Conservation (phyloP, 768 basidiomycete genomes). For the Tricholoma hemisulphureum region DNA sequence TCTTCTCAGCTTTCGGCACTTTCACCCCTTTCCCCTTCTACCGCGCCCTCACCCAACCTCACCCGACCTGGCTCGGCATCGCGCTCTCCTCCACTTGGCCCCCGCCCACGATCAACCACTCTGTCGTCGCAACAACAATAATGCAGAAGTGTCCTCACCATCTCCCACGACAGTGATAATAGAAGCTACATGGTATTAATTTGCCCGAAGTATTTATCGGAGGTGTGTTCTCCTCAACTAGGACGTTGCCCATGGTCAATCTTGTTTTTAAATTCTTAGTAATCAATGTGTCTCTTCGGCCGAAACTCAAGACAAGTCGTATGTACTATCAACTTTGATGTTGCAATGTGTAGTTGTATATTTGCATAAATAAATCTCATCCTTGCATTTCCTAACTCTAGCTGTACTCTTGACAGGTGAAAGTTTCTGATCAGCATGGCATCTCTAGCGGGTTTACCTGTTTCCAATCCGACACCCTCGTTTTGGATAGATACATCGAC, state of each 20-base stretch:
- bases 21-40: neutral
- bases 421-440: neutral
- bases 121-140: neutral
- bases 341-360: too few species aligned
- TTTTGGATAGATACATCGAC: constrained; percentile 67
- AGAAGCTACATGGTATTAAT: neutral
- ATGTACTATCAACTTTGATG: neutral
- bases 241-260: neutral
- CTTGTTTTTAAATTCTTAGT: neutral
- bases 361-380: too few species aligned
- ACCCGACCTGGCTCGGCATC: neutral
- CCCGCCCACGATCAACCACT: neutral
- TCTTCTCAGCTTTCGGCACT: neutral
- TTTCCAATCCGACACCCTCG: constrained; percentile 62
- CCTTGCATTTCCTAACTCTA: too few species aligned
- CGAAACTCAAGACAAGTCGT: neutral
- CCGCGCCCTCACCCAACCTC: neutral
- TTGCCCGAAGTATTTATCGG: neutral
- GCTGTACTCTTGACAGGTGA: too few species aligned
- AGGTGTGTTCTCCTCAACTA: neutral
- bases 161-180: neutral
- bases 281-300: neutral
- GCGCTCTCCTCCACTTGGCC: constrained; percentile 4
- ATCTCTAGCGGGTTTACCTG: constrained; percentile 35
- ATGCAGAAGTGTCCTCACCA: neutral